phyloP scores from a whole-genome alignment of 257 asterid species.

The Solanum rostratum region DNA sequence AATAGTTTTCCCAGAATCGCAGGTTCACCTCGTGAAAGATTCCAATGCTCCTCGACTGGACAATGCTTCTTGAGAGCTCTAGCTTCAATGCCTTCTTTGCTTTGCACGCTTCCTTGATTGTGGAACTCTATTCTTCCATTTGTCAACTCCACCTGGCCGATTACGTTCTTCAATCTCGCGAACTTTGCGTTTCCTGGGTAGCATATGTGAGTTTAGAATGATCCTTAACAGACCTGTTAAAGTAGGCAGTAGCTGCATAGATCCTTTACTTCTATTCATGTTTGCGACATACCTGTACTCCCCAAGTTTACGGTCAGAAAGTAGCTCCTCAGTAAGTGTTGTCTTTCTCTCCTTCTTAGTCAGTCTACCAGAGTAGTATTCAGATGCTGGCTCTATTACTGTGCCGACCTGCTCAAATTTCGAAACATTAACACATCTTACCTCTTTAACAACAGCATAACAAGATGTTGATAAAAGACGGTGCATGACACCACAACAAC shows the following conservation, averaged over 20 bases:
- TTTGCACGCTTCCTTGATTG: slow-evolving; percentile 28
- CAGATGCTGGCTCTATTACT: slow-evolving; percentile 65
- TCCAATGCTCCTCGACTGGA: background rate
- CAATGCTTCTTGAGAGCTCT: background rate
- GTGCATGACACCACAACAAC: background rate
- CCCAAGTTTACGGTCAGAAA: slow-evolving; percentile 43
- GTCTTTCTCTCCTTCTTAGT: slow-evolving; percentile 86
- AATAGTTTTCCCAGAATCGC: background rate
- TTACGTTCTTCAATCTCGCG: slow-evolving; percentile 68
- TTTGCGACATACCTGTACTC: slow-evolving; percentile 40
- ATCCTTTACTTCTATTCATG: background rate
- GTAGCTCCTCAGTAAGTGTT: slow-evolving; percentile 80
- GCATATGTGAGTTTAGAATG: background rate
- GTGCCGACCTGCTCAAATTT: slow-evolving; percentile 69
- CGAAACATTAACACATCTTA: background rate
- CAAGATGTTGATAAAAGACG: background rate
- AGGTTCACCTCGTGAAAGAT: background rate
- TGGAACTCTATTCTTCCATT: slow-evolving; percentile 57
- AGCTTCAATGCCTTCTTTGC: slow-evolving; percentile 24
- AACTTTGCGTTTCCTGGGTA: slow-evolving; percentile 81
- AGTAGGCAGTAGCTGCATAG: background rate
- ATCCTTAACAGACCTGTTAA: background rate
- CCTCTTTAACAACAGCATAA: background rate
- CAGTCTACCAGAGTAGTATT: slow-evolving; percentile 65
- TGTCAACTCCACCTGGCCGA: slow-evolving; percentile 62